These are phyloP conservation scores for Fusarium lyarnte DNA, from an alignment of 2,329 filamentous ascomycete genomes.

Conservation along the genomic window DNA sequence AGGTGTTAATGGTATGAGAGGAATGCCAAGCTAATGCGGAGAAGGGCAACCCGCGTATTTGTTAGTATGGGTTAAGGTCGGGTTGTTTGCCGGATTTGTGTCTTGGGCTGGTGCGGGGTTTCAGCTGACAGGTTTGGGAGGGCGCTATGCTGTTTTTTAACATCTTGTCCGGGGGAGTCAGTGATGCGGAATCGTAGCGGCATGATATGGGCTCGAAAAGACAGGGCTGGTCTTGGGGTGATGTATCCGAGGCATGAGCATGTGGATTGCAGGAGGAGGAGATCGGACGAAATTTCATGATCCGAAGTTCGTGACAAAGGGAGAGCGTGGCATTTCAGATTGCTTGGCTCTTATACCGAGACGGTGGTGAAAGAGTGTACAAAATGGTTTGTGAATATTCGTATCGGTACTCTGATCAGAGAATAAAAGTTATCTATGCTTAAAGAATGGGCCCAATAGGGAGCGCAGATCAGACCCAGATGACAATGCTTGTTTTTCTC, in stretches of 20 bases:
- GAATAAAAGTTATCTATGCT: not conserved
- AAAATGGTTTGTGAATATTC: too few relatives aligned
- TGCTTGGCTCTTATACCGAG: rapidly evolving
- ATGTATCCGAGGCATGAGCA: not conserved
- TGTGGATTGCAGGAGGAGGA: not conserved
- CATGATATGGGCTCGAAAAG: not conserved
- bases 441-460: not conserved
- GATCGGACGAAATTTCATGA: not conserved
- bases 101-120: not conserved
- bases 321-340: too few relatives aligned
- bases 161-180: not conserved
- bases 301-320: not conserved
- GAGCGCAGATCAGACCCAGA: not conserved
- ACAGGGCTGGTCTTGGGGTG: not conserved
- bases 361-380: rapidly evolving
- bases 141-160: not conserved
- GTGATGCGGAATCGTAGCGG: not conserved
- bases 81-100: not conserved
- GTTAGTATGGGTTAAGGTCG: not conserved
- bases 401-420: not conserved
- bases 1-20: not conserved
- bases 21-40: conserved; percentile 1
- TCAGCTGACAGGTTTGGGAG: not conserved
- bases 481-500: rapidly evolving
- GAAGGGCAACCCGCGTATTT: conserved; percentile 6